A percentile compares a stretch with the other conserved stretches of the same genome.
These are phyloP conservation scores for Epithele typhae DNA, from an alignment of 768 basidiomycete species.

Conservation along the genomic window DNA sequence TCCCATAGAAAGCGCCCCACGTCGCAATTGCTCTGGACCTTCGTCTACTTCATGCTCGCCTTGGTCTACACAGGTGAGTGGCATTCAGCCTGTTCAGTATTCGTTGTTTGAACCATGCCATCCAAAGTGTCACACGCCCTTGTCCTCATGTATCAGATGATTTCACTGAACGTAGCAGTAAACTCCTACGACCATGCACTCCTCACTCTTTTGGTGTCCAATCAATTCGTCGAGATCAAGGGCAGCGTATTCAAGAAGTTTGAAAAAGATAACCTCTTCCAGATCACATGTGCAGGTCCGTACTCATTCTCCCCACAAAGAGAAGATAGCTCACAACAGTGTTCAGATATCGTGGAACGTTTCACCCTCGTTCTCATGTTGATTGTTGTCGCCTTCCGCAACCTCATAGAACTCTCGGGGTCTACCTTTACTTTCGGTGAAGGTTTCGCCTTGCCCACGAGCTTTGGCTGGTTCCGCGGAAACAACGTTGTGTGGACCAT, in stretches of 20 bases:
- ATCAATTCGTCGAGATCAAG: constrained; percentile 99
- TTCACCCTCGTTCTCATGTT: constrained; percentile 93
- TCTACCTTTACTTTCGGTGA: constrained; percentile 77
- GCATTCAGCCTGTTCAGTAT: neutral
- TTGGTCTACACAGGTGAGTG: constrained; percentile 75
- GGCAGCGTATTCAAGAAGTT: constrained; percentile 99
- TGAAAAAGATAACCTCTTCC: constrained; percentile 97
- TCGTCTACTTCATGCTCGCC: constrained; percentile 81
- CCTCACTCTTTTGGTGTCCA: constrained; percentile 89
- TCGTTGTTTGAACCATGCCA: neutral
- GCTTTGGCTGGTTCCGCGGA: constrained; percentile 82
- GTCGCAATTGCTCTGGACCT: constrained; percentile 67
- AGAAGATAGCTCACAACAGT: neutral
- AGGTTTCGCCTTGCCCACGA: constrained; percentile 72
- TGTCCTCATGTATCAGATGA: constrained; percentile 95
- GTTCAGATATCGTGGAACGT: constrained; percentile 90
- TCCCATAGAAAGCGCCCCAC: constrained; percentile 59
- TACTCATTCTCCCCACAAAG: neutral
- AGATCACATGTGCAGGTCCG: constrained; percentile 94
- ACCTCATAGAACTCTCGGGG: constrained; percentile 90
- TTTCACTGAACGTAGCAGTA: constrained; percentile 93
- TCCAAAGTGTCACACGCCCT: constrained; percentile 76
- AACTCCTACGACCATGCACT: constrained; percentile 98
- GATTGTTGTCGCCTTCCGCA: constrained; percentile 84
- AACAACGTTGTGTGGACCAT: constrained; percentile 82